phyloP scores from a whole-genome alignment of 164 flowering plant species.

The Magnolia officinalis region DNA sequence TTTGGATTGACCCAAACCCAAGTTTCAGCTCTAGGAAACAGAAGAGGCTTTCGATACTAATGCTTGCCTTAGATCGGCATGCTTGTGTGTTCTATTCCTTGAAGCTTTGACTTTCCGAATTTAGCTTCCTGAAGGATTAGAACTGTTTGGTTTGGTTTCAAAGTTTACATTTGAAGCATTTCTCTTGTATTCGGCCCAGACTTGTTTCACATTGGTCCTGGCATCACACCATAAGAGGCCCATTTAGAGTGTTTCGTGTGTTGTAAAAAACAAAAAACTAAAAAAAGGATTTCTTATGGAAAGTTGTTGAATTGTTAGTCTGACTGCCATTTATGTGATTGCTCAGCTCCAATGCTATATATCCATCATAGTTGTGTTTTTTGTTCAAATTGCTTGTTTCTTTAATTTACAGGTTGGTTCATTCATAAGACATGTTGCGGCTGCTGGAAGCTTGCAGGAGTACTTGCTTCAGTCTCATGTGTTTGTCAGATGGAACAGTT shows the following conservation, averaged over 20 bases:
- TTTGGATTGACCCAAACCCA: no score
- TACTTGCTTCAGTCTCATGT: constrained; percentile 16
- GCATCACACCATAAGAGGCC: not conserved
- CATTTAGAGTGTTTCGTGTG: not conserved
- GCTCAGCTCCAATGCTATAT: not conserved
- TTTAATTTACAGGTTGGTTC: constrained; percentile 18
- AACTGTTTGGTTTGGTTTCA: no score
- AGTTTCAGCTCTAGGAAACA: no score
- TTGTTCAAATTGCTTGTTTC: not conserved
- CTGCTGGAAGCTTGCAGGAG: constrained; percentile 30
- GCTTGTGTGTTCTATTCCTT: no score
- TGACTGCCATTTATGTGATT: not conserved
- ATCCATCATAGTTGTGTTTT: not conserved
- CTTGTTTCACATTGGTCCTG: not conserved
- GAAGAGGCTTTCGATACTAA: no score
- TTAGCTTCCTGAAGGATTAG: no score
- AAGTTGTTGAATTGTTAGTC: not conserved
- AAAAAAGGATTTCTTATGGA: no score
- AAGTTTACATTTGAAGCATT: no score
- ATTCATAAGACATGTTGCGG: constrained; percentile 25
- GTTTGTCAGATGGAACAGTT: constrained; percentile 35
- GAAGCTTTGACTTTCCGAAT: no score
- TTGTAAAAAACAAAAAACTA: no score
- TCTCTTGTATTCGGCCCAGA: no score
- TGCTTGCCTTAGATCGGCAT: no score